These are phyloP conservation scores for Trametes polyzona DNA, from an alignment of 1,284 basidiomycete species.

Conservation along the genomic window DNA sequence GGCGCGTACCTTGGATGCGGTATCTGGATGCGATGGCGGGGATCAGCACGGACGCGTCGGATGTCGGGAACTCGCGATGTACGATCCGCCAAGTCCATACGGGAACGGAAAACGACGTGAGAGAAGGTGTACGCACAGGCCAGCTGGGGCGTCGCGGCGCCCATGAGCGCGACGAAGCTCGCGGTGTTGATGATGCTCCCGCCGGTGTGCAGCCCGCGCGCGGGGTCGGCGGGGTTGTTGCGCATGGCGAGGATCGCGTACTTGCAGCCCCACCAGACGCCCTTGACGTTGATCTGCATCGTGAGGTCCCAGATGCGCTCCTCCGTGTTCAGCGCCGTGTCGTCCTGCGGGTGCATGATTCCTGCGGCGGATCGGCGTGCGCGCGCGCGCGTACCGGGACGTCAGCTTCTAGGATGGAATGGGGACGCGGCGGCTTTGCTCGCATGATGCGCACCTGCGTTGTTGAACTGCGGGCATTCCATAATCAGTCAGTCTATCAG, in stretches of 20 bases:
- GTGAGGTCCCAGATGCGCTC: conserved; percentile 96
- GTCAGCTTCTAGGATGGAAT: not conserved
- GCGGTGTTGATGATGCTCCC: conserved; percentile 98
- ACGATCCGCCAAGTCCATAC: not conserved
- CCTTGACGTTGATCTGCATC: conserved; percentile 95
- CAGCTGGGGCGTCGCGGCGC: conserved; percentile 94
- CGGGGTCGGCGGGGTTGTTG: conserved; percentile 81
- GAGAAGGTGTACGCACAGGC: conserved; percentile 69
- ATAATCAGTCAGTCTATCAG: not conserved
- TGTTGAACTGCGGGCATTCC: conserved; percentile 73
- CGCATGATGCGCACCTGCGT: conserved; percentile 61
- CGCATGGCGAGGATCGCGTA: conserved; percentile 96
- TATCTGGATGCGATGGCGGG: conserved; percentile 53
- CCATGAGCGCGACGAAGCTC: conserved; percentile 92
- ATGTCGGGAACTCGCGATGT: not conserved
- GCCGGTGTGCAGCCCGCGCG: conserved; percentile 80
- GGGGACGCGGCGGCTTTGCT: not conserved
- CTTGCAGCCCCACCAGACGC: conserved; percentile 99
- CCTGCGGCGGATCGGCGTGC: conserved; percentile 44
- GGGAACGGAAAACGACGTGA: not conserved
- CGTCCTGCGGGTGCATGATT: conserved; percentile 95
- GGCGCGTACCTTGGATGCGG: conserved; percentile 73
- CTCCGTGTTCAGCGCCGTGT: conserved; percentile 93
- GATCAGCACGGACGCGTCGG: not conserved
- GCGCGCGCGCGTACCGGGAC: conserved; percentile 1